A percentile compares a stretch with the other conserved stretches of the same genome.
Conservation (phyloP, 164 flowering plant species). For the Sedum album region DNA sequence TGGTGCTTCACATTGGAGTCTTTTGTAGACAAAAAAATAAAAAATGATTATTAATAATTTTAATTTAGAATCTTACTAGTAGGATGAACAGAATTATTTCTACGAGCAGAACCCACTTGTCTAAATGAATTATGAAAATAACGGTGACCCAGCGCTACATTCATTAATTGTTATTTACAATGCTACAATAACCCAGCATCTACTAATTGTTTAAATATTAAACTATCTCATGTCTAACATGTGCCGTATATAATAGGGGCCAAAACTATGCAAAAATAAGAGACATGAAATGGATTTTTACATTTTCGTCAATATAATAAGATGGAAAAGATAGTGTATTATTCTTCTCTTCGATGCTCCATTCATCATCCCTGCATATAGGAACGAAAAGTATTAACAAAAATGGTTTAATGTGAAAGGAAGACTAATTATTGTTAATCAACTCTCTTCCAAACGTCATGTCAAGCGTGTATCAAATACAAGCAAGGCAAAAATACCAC, state of each 20-base stretch:
- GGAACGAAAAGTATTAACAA: background rate
- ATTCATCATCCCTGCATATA: conserved; percentile 82
- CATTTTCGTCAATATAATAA: conserved; percentile 98
- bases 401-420: background rate
- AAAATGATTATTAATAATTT: background rate
- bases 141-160: no score
- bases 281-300: conserved; percentile 24
- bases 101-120: background rate
- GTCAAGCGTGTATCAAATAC: background rate
- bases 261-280: conserved; percentile 1
- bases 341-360: conserved; percentile 72
- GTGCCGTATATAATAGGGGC: background rate
- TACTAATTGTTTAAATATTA: background rate
- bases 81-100: background rate
- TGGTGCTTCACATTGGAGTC: background rate
- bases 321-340: conserved; percentile 89
- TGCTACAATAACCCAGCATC: background rate
- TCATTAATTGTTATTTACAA: background rate
- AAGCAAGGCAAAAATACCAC: background rate
- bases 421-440: background rate
- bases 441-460: background rate
- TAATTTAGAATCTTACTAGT: background rate
- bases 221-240: background rate
- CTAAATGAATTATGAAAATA: background rate
- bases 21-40: background rate